These are phyloP conservation scores for Verticillium longisporum DNA, from an alignment of 2,329 filamentous ascomycete species.

Conservation along the genomic window DNA sequence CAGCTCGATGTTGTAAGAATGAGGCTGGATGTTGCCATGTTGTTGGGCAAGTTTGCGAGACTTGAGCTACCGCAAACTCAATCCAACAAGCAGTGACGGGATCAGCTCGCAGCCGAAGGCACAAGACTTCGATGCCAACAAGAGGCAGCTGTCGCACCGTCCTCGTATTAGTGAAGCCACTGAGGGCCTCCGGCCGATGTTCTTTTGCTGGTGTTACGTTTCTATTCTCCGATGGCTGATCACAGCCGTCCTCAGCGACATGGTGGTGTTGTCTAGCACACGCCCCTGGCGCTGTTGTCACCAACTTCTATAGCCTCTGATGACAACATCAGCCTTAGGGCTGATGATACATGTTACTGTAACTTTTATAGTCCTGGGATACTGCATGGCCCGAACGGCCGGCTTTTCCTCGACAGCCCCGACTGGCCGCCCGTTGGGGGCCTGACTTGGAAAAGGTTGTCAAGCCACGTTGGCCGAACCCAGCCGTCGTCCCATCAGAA, in stretches of 20 bases:
- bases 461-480: not conserved
- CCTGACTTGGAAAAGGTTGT: not conserved
- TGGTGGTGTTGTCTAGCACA: not conserved
- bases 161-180: not conserved
- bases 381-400: not conserved
- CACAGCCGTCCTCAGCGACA: not conserved
- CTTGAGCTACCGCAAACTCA: not conserved
- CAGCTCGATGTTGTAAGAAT: not conserved
- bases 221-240: not conserved
- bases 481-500: not conserved
- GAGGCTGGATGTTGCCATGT: not conserved
- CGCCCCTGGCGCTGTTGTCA: not conserved
- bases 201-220: not conserved
- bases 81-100: not conserved
- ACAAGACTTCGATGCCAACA: not conserved
- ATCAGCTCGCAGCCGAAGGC: not conserved
- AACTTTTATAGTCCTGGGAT: not conserved
- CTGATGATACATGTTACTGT: not conserved
- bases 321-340: not conserved
- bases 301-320: not conserved
- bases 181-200: not conserved
- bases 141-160: not conserved
- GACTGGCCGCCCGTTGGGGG: not conserved
- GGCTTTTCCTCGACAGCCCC: not conserved
- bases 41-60: not conserved